A percentile compares a stretch with the other conserved stretches of the same genome.
These are phyloP conservation scores for Xylariaceae sp. DNA, from an alignment of 2,329 filamentous ascomycete species.

Conservation along the genomic window DNA sequence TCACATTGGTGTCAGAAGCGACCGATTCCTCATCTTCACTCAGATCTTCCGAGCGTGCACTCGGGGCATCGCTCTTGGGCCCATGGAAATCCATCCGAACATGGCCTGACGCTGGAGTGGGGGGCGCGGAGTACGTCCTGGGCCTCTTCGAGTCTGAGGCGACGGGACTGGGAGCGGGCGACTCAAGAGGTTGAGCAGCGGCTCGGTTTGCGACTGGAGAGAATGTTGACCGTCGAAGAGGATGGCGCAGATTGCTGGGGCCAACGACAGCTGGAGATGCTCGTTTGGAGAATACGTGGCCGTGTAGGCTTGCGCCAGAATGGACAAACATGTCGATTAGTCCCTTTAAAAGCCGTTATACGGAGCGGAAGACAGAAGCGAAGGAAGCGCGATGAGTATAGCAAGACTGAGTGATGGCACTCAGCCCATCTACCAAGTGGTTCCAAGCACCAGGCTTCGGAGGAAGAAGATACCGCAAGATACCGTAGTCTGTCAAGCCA, in stretches of 20 bases:
- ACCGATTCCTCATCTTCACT: constrained; percentile 46
- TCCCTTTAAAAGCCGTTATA: constrained; percentile 16
- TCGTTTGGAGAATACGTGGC: constrained; percentile 50
- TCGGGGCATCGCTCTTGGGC: constrained; percentile 25
- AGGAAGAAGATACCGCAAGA: background rate
- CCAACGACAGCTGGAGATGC: constrained; percentile 32
- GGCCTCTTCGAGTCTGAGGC: constrained; percentile 11
- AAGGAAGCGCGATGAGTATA: constrained; percentile 1
- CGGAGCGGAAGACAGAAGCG: background rate
- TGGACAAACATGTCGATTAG: constrained; percentile 50
- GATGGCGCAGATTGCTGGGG: constrained; percentile 25
- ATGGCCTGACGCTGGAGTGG: constrained; percentile 15
- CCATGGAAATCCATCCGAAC: constrained; percentile 21
- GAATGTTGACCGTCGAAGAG: constrained; percentile 28
- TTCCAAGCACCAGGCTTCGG: background rate
- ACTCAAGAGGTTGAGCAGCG: constrained; percentile 20
- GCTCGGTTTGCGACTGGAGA: constrained; percentile 24
- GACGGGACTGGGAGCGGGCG: constrained; percentile 14
- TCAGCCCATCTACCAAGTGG: background rate
- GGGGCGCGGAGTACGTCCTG: constrained; percentile 17
- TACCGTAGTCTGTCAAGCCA: constrained; percentile 1
- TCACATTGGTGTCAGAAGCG: constrained; percentile 44
- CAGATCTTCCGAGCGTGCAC: constrained; percentile 27
- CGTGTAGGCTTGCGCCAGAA: constrained; percentile 53
- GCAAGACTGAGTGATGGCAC: constrained; percentile 4